A percentile compares a stretch with the other conserved stretches of the same genome.
Evolutionary conservation across 129 eudicot genomes (phyloP).

Genomic region (Helichrysum umbraculigerum): DNA sequence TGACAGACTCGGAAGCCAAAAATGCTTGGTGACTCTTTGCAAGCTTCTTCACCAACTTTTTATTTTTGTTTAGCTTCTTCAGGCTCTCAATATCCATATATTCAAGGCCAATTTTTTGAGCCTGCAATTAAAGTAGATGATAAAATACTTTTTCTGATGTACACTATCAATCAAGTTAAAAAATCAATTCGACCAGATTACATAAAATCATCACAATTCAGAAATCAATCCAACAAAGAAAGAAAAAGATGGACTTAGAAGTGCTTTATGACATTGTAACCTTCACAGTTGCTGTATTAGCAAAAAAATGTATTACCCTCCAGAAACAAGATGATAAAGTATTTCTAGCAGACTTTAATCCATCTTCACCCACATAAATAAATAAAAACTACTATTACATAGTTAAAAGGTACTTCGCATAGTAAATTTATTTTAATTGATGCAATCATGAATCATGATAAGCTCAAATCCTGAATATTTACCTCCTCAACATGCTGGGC

Average conservation of each 20-base stretch:
- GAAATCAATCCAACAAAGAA: background rate
- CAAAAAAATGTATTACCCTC: background rate
- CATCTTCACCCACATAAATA: background rate
- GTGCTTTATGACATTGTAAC: background rate
- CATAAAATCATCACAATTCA: background rate
- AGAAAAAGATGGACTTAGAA: background rate
- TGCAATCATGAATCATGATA: background rate
- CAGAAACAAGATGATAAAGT: background rate
- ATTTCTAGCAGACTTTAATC: background rate
- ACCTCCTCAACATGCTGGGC: constrained; percentile 69
- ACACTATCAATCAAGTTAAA: background rate
- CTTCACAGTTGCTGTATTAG: background rate
- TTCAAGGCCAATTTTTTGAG: constrained; percentile 55
- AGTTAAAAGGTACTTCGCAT: too few relatives aligned
- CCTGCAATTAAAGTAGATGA: constrained; percentile 21
- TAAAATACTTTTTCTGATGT: too few relatives aligned
- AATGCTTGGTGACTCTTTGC: constrained; percentile 62
- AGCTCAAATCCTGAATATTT: background rate
- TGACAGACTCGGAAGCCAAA: constrained; percentile 59
- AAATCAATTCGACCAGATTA: background rate
- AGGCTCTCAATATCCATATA: constrained; percentile 54
- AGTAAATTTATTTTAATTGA: background rate
- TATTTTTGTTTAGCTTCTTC: constrained; percentile 59
- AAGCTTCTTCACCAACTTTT: constrained; percentile 59
- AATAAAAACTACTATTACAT: too few relatives aligned